These are phyloP conservation scores for Nothomitra cinnamomea DNA, from an alignment of 2,329 filamentous ascomycete species.

Conservation along the genomic window DNA sequence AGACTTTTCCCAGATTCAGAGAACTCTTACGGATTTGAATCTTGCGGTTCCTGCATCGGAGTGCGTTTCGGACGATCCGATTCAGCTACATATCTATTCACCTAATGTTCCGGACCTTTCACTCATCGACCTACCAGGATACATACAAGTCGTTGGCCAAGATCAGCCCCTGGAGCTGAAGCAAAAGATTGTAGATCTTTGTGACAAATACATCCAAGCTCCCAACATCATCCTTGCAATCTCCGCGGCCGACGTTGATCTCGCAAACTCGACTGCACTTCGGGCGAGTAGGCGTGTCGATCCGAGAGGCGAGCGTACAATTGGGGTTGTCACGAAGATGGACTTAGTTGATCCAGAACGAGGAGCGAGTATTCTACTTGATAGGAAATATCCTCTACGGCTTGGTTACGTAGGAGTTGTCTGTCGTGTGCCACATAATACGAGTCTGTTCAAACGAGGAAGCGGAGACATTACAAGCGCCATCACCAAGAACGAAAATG, in stretches of 20 bases:
- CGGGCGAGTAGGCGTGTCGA: slow-evolving; percentile 83
- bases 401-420: slow-evolving; percentile 94
- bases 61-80: slow-evolving; percentile 92
- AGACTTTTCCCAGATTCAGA: slow-evolving; percentile 83
- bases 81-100: slow-evolving; percentile 88
- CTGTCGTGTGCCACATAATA: slow-evolving; percentile 53
- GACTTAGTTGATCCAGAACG: slow-evolving; percentile 77
- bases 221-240: slow-evolving; percentile 96
- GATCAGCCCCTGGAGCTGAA: slow-evolving; percentile 86
- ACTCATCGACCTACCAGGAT: slow-evolving; percentile 88
- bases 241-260: slow-evolving; percentile 89
- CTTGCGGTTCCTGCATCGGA: slow-evolving; percentile 77
- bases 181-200: slow-evolving; percentile 88
- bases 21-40: slow-evolving; percentile 88
- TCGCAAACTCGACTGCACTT: slow-evolving; percentile 89
- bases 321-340: slow-evolving; percentile 99
- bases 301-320: slow-evolving; percentile 84
- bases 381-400: slow-evolving; percentile 87
- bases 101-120: slow-evolving; percentile 91
- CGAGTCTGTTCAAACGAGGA: slow-evolving; percentile 68
- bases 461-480: slow-evolving; percentile 61
- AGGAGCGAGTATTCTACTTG: slow-evolving; percentile 61
- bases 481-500: slow-evolving; percentile 74
- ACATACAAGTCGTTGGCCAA: slow-evolving; percentile 86
- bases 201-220: slow-evolving; percentile 93